Percentiles rank a stretch among this genome's conserved stretches.
Conservation (phyloP, 148 eudicot genomes). For the Fagopyrum esculentum region DNA sequence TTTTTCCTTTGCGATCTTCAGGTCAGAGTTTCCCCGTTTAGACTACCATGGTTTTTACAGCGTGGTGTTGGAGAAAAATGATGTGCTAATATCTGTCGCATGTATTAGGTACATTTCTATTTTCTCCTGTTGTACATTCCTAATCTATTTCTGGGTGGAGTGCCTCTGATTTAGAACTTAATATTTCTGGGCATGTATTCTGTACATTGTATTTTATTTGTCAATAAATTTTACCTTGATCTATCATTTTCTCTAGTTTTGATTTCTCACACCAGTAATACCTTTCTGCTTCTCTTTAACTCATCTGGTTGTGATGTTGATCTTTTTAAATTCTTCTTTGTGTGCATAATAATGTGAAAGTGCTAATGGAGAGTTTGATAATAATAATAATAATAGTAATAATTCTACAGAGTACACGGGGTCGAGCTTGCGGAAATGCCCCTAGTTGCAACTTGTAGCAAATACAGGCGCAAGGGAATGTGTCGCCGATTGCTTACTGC, state of each 20-base stretch:
- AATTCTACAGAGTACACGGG: slow-evolving; percentile 76
- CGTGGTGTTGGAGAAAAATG: slow-evolving; percentile 78
- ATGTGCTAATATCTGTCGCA: slow-evolving; percentile 64
- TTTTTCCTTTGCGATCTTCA: slow-evolving; percentile 19
- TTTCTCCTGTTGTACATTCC: background rate
- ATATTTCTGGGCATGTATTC: background rate
- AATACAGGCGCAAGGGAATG: slow-evolving; percentile 88
- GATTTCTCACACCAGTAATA: background rate
- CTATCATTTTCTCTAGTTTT: background rate
- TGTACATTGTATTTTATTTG: background rate
- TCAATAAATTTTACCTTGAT: background rate
- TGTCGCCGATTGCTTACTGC: slow-evolving; percentile 68
- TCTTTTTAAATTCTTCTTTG: background rate
- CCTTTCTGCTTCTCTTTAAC: background rate
- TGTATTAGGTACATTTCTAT: slow-evolving; percentile 53
- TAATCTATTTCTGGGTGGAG: background rate
- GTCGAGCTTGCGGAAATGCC: slow-evolving; percentile 90
- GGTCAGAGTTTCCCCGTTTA: slow-evolving; percentile 79
- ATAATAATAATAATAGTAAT: background rate
- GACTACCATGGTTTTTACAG: slow-evolving; percentile 82
- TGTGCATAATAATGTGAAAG: background rate
- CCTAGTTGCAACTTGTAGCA: slow-evolving; percentile 90
- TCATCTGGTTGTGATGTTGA: slow-evolving; percentile 10
- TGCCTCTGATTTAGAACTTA: background rate
- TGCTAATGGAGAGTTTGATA: slow-evolving; percentile 13